Evolutionary conservation across 306 rosid species (phyloP), one percentile per base, ranked within the genome.

Genomic region (Lablab purpureus): DNA sequence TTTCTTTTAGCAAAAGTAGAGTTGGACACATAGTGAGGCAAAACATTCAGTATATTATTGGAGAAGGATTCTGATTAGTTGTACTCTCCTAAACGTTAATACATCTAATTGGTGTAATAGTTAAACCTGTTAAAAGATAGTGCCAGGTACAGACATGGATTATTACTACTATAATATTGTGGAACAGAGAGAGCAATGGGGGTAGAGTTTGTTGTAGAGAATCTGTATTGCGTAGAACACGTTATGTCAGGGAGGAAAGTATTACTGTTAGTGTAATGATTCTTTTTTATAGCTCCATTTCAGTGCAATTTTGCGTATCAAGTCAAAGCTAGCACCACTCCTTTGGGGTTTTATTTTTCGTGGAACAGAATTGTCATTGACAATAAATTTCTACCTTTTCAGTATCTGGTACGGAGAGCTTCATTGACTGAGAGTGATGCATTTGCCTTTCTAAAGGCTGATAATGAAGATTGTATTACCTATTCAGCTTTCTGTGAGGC

Each of bases 401-500:
- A 92, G 97, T 83, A 63, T 84, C 86, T 89, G 50, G 51, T 92
- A 49, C 83, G 88, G 40, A 86, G 87, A 86, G 91, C 92, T 78
- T 87, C 88, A 27, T 78, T 87, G 76, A 87, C 90, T 25, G 97
- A 89, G 52, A 69, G 71, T 50, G 93, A 87, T 76, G 93, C 96
- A 58, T 92, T 92, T 78, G 83, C 92, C 77, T 86, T 92, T 71
- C 85, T 92, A 52, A 92, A 89, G 91, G 90, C 82, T 3, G 93
- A 92, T 71, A 85, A 78, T 8, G 90, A 87, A 76, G 92, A 92
- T 76, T 90, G 83, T 74, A 87, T 92, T 51, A 92, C 86, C 41
- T 87, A 69, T 81, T 82, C 90, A 65, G 91, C 89, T 82, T 90
- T 92, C 86, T 85, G 91, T 74, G 91, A 89, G 86, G 97, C 96